A percentile compares a stretch with the other conserved stretches of the same genome.
phyloP scores from a whole-genome alignment of 179 eudicot genomes.

The Sideroxylon spinosum region DNA sequence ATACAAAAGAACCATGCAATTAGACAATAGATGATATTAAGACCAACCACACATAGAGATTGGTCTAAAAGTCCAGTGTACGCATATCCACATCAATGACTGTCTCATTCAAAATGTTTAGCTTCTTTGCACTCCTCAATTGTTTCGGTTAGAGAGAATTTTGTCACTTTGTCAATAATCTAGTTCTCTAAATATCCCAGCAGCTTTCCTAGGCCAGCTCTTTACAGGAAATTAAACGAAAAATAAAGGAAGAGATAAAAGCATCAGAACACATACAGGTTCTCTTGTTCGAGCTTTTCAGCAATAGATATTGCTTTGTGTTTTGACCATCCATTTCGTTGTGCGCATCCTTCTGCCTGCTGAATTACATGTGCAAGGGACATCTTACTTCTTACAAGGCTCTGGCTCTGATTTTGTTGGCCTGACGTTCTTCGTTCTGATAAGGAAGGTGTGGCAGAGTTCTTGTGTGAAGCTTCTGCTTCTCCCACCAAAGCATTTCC shows the following conservation, averaged over 20 bases:
- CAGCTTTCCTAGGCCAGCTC: not conserved
- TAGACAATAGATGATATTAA: not conserved
- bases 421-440: slow-evolving; percentile 34
- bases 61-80: not conserved
- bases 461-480: slow-evolving; percentile 27
- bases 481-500: slow-evolving; percentile 18
- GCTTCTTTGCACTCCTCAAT: not conserved
- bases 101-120: not conserved
- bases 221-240: not conserved
- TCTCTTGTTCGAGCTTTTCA: slow-evolving; percentile 93
- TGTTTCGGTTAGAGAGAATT: not conserved
- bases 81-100: not conserved
- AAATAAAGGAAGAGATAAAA: slow-evolving; percentile 6
- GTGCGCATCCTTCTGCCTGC: slow-evolving; percentile 69
- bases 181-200: not conserved
- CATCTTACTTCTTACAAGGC: slow-evolving; percentile 67
- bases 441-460: slow-evolving; percentile 20
- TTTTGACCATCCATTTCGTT: slow-evolving; percentile 69
- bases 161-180: not conserved
- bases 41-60: not conserved
- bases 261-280: slow-evolving; percentile 52
- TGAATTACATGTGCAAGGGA: slow-evolving; percentile 91
- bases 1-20: not conserved
- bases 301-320: slow-evolving; percentile 85
- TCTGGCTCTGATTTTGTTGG: slow-evolving; percentile 48